Base-by-base conservation (phyloP, 495 filamentous ascomycete genomes). In the Lasiosphaeria miniovina region DNA sequence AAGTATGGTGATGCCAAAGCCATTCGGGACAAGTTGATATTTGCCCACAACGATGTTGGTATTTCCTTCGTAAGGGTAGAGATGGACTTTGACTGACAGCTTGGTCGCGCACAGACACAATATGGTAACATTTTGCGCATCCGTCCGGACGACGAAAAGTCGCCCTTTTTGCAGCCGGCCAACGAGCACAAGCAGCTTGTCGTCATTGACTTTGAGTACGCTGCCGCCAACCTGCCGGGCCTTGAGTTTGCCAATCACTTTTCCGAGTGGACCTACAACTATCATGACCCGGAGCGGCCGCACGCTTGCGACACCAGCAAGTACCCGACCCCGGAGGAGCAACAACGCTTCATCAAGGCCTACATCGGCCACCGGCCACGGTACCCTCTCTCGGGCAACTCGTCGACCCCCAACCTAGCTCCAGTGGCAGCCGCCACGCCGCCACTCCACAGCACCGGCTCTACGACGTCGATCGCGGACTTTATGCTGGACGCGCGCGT, bases 151-250 rank as follows among this genome's bases (percentile, higher is more conserved):
- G 87, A 88, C 48, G 84, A 95, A 63, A 80, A 78, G 57, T 97
- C 93, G 0, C 95, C 95, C 2, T 82, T 98, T 24, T 85, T 97
- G 7, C 82, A 90, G 36, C 95, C 94, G 0, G 84, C 87, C 43
- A 96, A 96, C 68, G 85, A 93, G 63, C 94, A 99, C 75, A 96
- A 92, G 71, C 93, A 93, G 68, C 84, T 99, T 4, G 79, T 96
- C 3, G 94, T 99, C 55, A 99, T 99, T 66, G 94, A 99, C 74
- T 99, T 99, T 65, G 94, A 99, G 70, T 99, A 99, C 69, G 90
- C 95, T 2, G 91, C 87, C 10, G 92, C 94, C 52, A 99, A 97
- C 68, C 77, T 86, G 1, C 86, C 86, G 5, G 95, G 91, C 3
- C 81, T 90, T 35, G 94, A 99, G 73, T 96, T 99, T 71, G 94